These are phyloP conservation scores for Sarocladium oryzae DNA, from an alignment of 2,329 filamentous ascomycete species.

Conservation along the genomic window DNA sequence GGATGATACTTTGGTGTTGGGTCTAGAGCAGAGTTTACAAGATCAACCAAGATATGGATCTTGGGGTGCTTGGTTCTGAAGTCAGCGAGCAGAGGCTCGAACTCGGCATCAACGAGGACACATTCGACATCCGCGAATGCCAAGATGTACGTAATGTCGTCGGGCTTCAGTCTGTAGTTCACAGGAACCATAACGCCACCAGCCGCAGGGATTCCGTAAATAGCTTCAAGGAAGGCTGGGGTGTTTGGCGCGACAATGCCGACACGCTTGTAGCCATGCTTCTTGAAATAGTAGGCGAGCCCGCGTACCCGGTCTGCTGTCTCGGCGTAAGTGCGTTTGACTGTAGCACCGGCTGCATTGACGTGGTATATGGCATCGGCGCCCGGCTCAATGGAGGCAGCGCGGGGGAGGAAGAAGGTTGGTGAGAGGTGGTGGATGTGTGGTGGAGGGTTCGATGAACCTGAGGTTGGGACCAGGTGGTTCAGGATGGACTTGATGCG, in stretches of 20 bases:
- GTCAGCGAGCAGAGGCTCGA: constrained; percentile 57
- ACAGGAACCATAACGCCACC: constrained; percentile 68
- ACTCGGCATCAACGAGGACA: constrained; percentile 85
- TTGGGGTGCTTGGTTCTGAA: constrained; percentile 56
- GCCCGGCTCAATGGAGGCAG: constrained; percentile 80
- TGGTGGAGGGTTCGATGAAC: constrained; percentile 37
- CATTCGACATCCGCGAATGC: constrained; percentile 78
- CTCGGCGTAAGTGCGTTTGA: constrained; percentile 73
- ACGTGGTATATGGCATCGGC: constrained; percentile 81
- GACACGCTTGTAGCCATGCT: constrained; percentile 66
- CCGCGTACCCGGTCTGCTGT: constrained; percentile 82
- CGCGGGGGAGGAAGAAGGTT: constrained; percentile 79
- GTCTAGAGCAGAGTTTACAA: constrained; percentile 27
- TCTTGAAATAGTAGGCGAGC: constrained; percentile 78
- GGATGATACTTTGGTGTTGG: not conserved
- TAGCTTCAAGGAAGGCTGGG: constrained; percentile 84
- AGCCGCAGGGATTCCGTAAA: constrained; percentile 80
- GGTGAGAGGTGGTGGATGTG: constrained; percentile 78
- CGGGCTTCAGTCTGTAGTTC: constrained; percentile 62
- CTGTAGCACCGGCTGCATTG: constrained; percentile 65
- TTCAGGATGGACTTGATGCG: constrained; percentile 53
- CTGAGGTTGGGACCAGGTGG: constrained; percentile 40
- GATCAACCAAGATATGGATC: constrained; percentile 70
- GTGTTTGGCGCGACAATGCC: constrained; percentile 90
- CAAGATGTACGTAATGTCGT: constrained; percentile 89